A percentile compares a stretch with the other conserved stretches of the same genome.
These are phyloP conservation scores for Solanum ossicruentum DNA, from an alignment of 257 asterid species.

Conservation along the genomic window DNA sequence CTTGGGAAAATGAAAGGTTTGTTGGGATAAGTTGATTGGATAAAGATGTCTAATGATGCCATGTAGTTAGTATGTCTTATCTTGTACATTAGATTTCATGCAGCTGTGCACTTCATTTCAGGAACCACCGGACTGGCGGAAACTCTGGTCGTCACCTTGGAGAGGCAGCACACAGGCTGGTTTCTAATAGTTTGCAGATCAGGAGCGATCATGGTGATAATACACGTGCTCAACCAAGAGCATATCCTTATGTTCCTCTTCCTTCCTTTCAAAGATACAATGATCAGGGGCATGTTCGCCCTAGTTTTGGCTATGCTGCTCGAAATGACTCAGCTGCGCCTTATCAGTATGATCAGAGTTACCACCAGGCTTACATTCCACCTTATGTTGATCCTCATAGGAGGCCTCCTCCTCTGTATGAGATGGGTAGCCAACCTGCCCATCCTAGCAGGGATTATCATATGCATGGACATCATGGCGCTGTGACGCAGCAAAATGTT, in stretches of 20 bases:
- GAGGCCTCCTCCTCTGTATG: constrained; percentile 27
- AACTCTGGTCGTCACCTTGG: constrained; percentile 77
- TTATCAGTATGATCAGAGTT: constrained; percentile 29
- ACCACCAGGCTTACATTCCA: constrained; percentile 35
- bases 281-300: constrained; percentile 17
- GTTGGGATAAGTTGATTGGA: background rate
- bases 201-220: constrained; percentile 23
- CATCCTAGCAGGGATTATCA: constrained; percentile 26
- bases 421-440: constrained; percentile 8
- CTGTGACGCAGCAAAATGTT: constrained; percentile 24
- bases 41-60: background rate
- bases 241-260: constrained; percentile 21
- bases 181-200: constrained; percentile 53
- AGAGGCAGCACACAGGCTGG: constrained; percentile 84
- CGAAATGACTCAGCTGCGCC: constrained; percentile 1
- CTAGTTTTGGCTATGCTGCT: constrained; percentile 27
- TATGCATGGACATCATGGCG: constrained; percentile 32
- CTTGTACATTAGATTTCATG: background rate
- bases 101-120: constrained; percentile 12
- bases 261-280: constrained; percentile 20
- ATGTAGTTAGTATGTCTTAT: background rate
- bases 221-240: constrained; percentile 21
- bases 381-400: constrained; percentile 15
- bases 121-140: constrained; percentile 31
- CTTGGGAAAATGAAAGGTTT: constrained; percentile 61